Percentiles rank a stretch among this genome's conserved stretches.
phyloP scores from a whole-genome alignment of 1,139 yeast species.

The Geotrichum armillariae region DNA sequence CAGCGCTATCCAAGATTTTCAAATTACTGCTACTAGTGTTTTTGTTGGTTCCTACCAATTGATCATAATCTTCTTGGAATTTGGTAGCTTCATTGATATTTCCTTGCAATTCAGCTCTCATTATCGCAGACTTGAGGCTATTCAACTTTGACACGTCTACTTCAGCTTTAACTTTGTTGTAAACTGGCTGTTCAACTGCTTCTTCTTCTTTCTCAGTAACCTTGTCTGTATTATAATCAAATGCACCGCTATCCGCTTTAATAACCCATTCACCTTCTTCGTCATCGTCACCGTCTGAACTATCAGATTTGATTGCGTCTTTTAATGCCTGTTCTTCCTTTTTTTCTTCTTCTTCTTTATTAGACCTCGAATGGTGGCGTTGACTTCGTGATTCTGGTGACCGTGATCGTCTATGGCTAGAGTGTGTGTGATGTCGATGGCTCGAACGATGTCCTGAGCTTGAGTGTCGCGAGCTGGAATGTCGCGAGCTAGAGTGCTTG shows the following conservation, averaged over 20 bases:
- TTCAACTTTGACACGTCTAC: constrained; percentile 32
- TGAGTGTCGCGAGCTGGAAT: not conserved
- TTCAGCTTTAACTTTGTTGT: not conserved
- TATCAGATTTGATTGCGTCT: constrained; percentile 12
- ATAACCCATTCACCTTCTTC: constrained; percentile 35
- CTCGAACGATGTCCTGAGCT: constrained; percentile 8
- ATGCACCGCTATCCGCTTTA: constrained; percentile 27
- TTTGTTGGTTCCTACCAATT: constrained; percentile 1
- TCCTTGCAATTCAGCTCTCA: constrained; percentile 40
- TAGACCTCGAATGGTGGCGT: constrained; percentile 1
- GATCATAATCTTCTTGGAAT: constrained; percentile 37
- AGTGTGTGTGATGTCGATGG: too few species aligned
- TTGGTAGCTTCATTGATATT: constrained; percentile 28
- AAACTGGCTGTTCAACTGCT: not conserved
- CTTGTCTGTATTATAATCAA: constrained; percentile 3
- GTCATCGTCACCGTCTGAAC: constrained; percentile 7
- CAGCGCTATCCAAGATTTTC: constrained; percentile 18
- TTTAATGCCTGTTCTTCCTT: constrained; percentile 2
- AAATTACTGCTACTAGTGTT: constrained; percentile 1
- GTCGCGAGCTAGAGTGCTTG: not conserved
- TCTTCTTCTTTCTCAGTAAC: not conserved
- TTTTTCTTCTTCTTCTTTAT: not conserved
- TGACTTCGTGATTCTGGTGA: constrained; percentile 12
- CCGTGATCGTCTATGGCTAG: constrained; percentile 2
- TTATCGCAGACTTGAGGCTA: constrained; percentile 39